Evolutionary conservation across 208 protist genomes (phyloP), one percentile per base, ranked within the genome.

Genomic region (Wallacemonas sp.): DNA sequence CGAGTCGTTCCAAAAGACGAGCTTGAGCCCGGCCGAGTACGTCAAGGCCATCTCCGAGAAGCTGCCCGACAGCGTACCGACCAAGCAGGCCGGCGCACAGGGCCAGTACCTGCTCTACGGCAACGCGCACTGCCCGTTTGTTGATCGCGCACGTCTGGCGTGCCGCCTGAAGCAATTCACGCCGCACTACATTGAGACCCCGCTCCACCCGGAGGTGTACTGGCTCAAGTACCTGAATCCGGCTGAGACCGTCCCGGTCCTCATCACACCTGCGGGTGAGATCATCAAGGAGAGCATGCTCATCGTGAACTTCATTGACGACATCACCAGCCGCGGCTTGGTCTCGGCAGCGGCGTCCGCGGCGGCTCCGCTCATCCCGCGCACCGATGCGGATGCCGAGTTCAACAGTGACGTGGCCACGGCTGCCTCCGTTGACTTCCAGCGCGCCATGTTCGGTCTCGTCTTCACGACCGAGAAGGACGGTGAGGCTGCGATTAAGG

Each of bases 261-360:
- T 66, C 30, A 36, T 49, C 43, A 47, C 41, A 3, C 36, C 36
- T 12, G 19, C 14, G 24, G 58, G 58, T 8, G 6, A 56, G 21
- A 66, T 66, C 46, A 33, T 66, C 44, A 52, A 55, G 36, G 61
- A 66, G 61, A 49, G 36, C 36, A 54, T 44, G 36, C 38, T 66
- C 23, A 66, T 66, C 26, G 61, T 54, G 9, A 47, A 52, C 36
- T 66, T 32, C 43, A 41, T 66, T 26, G 61, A 66, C 23, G 6
- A 66, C 44, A 58, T 58, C 52, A 58, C 52, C 26, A 58, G 52
- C 30, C 52, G 52, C 32, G 52, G 52, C 14, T 39, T 16, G 9
- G 19, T 41, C 17, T 39, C 61, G 5, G 58, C 32, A 21, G 34
- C 36, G 41, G 29, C 26, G 0, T 21, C 19, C 5, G 36, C 58